Evolutionary conservation across 495 filamentous ascomycete genomes (phyloP).

Genomic region (Neurospora sp.): DNA sequence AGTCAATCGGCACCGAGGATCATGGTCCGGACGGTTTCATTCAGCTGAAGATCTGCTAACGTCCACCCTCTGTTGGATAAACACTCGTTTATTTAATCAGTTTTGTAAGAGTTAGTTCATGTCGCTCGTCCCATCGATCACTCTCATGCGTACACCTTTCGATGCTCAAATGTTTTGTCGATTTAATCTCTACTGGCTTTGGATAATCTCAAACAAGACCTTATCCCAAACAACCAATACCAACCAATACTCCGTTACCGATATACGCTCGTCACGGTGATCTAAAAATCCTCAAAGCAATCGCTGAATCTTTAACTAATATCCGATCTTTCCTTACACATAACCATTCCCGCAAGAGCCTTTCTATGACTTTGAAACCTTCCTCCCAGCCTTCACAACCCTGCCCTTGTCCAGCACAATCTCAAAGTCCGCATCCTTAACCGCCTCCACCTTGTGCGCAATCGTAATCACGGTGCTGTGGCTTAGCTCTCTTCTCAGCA

Average conservation of each 20-base stretch:
- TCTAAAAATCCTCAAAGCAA: neutral
- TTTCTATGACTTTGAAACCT: neutral
- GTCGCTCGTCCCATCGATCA: neutral
- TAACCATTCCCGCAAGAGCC: neutral
- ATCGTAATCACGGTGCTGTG: conserved; percentile 80
- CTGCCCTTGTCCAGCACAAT: conserved; percentile 59
- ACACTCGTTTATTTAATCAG: neutral
- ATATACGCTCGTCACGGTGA: neutral
- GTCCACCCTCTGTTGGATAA: neutral
- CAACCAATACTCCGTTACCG: neutral
- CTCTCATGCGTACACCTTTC: neutral
- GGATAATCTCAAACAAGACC: neutral
- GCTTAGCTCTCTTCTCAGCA: conserved; percentile 63
- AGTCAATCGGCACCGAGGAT: neutral
- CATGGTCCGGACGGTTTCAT: neutral
- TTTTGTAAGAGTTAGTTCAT: neutral
- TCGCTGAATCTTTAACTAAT: neutral
- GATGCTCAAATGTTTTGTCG: neutral
- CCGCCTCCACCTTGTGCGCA: conserved; percentile 73
- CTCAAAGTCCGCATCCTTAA: conserved; percentile 65
- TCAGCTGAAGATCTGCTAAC: neutral
- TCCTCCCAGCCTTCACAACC: conserved; percentile 26
- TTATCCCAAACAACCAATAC: neutral
- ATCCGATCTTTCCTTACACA: neutral
- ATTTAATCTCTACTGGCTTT: neutral